Percentiles rank a stretch among this genome's conserved stretches.
Evolutionary conservation across 2,329 filamentous ascomycete genomes (phyloP).

Genomic region (Verticillium nonalfalfae): DNA sequence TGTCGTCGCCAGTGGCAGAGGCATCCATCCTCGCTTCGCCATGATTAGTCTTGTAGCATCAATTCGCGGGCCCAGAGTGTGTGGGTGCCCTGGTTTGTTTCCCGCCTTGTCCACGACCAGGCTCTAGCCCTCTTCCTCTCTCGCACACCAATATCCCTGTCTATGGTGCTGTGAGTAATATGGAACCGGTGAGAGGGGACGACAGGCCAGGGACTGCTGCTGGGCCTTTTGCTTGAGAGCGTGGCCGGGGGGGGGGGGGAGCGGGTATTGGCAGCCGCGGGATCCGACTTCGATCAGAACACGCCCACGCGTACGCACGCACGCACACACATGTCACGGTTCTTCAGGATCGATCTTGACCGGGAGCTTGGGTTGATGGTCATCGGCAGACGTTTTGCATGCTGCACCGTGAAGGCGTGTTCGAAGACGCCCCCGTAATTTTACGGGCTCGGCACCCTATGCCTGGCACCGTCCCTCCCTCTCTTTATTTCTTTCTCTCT

Average conservation of each 20-base stretch:
- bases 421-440: background rate
- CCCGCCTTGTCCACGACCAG: too few species aligned
- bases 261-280: background rate
- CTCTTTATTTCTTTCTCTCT: background rate
- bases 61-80: too few species aligned
- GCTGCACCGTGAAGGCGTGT: background rate
- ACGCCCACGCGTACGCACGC: too few species aligned
- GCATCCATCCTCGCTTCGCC: background rate
- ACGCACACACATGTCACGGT: background rate
- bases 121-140: too few species aligned
- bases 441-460: background rate
- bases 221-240: background rate
- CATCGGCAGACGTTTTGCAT: background rate
- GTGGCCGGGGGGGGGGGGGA: background rate
- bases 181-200: too few species aligned
- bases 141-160: too few species aligned
- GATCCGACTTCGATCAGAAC: background rate
- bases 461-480: background rate
- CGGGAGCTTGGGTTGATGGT: background rate
- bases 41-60: background rate
- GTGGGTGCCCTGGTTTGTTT: too few species aligned
- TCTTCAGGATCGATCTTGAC: background rate
- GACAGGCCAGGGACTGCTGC: background rate
- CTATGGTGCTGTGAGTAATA: too few species aligned
- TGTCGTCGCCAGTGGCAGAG: background rate